These are phyloP conservation scores for Carallia pectinifolia DNA, from an alignment of 345 rosid genomes.

Conservation along the genomic window DNA sequence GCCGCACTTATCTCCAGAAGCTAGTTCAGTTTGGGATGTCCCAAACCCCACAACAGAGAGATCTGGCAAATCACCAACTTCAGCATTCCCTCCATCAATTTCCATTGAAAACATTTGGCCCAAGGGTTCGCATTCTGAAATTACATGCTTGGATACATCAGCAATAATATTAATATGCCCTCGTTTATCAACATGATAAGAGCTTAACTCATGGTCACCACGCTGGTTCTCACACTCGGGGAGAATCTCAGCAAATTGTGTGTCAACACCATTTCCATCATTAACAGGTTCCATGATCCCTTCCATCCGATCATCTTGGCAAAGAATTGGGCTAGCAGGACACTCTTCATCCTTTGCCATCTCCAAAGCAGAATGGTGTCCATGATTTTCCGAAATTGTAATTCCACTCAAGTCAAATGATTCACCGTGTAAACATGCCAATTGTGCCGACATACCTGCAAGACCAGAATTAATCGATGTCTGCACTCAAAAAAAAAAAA, in stretches of 20 bases:
- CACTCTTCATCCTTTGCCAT: slow-evolving; percentile 35
- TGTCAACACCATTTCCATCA: slow-evolving; percentile 28
- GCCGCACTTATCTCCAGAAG: slow-evolving; percentile 6
- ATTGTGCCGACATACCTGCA: slow-evolving; percentile 72
- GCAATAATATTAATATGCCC: slow-evolving; percentile 24
- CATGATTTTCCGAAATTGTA: slow-evolving; percentile 44
- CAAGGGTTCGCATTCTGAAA: slow-evolving; percentile 40
- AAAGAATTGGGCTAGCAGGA: slow-evolving; percentile 30
- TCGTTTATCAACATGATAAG: slow-evolving; percentile 18
- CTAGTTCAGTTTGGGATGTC: slow-evolving; percentile 4
- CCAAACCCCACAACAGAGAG: slow-evolving; percentile 22
- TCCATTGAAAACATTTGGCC: slow-evolving; percentile 46
- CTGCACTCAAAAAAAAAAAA: background rate
- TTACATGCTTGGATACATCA: slow-evolving; percentile 18
- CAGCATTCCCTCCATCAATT: slow-evolving; percentile 34
- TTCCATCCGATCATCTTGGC: slow-evolving; percentile 40
- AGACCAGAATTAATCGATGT: slow-evolving; percentile 9
- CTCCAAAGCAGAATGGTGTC: slow-evolving; percentile 37
- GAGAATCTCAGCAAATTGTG: slow-evolving; percentile 28
- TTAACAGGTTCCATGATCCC: slow-evolving; percentile 24
- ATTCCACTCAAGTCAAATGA: slow-evolving; percentile 62
- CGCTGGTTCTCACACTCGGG: slow-evolving; percentile 24
- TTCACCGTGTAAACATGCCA: slow-evolving; percentile 53
- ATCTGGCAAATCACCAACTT: slow-evolving; percentile 43
- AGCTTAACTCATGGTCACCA: slow-evolving; percentile 14